Conservation (phyloP, 2,329 filamentous ascomycete species). For the Atkinsonella hypoxylon region DNA sequence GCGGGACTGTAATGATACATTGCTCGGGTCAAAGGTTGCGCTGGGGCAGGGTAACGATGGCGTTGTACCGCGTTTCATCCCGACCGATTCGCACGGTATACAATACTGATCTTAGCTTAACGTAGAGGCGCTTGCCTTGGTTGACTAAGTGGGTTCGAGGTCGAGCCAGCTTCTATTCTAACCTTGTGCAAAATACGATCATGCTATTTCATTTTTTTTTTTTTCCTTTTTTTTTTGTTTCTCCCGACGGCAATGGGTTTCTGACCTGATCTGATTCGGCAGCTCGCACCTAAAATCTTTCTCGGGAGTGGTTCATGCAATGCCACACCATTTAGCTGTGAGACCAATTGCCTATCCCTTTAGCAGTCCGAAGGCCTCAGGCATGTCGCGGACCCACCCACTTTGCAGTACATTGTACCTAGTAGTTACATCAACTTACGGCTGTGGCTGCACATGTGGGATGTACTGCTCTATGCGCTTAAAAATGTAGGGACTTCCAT, state of each 20-base stretch:
- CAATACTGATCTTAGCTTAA: conserved; percentile 10
- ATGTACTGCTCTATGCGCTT: too few species aligned
- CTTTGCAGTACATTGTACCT: too few species aligned
- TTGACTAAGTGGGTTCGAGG: neutral
- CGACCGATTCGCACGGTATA: conserved; percentile 23
- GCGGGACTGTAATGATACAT: conserved; percentile 29
- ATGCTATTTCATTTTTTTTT: neutral
- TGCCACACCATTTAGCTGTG: neutral
- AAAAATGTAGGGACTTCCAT: too few species aligned
- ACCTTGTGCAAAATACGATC: neutral
- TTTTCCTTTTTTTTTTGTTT: neutral
- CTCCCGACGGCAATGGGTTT: neutral
- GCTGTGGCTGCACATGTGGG: too few species aligned
- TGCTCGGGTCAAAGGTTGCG: conserved; percentile 17
- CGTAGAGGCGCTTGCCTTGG: neutral
- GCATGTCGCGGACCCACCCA: too few species aligned
- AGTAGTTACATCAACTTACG: too few species aligned
- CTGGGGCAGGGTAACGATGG: conserved; percentile 24
- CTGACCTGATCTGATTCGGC: neutral
- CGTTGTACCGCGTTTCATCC: conserved; percentile 17
- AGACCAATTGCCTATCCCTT: neutral
- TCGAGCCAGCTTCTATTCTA: neutral
- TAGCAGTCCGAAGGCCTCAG: too few species aligned
- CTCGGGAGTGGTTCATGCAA: neutral
- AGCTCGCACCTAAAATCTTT: neutral